Percentiles rank a stretch among this genome's conserved stretches.
Conservation (phyloP, 192 early-diverging fungal species). For the Umbelopsis sp. region DNA sequence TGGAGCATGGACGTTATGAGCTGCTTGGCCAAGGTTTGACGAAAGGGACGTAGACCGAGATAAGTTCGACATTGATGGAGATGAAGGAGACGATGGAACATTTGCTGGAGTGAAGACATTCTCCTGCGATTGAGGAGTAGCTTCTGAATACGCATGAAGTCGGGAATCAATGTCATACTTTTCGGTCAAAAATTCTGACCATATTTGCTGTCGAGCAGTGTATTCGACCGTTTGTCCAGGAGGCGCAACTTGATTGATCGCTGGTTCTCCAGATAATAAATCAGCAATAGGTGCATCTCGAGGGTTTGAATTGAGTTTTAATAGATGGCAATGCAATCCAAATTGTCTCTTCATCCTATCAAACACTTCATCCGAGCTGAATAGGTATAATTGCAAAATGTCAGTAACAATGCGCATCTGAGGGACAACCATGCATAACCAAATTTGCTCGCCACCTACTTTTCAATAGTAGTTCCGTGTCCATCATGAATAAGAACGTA, state of each 20-base stretch:
- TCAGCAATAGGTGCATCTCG: background rate
- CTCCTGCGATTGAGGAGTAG: background rate
- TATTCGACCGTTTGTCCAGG: background rate
- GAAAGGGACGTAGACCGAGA: background rate
- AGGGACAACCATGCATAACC: background rate
- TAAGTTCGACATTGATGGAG: background rate
- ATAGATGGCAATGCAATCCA: slow-evolving; percentile 60
- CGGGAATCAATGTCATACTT: slow-evolving; percentile 15
- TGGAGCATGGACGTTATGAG: slow-evolving; percentile 10
- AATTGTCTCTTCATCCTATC: slow-evolving; percentile 67
- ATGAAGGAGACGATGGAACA: background rate
- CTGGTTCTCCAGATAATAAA: background rate
- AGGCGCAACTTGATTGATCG: background rate
- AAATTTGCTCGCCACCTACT: slow-evolving; percentile 39
- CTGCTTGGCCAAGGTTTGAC: background rate
- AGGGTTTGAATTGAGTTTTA: slow-evolving; percentile 60
- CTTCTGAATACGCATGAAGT: slow-evolving; percentile 10
- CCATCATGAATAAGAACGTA: slow-evolving; percentile 88
- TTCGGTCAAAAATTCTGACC: slow-evolving; percentile 10
- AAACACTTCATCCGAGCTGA: slow-evolving; percentile 61
- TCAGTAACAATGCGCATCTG: background rate
- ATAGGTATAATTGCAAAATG: background rate
- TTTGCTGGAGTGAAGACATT: background rate
- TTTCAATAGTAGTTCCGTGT: slow-evolving; percentile 47
- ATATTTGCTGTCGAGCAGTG: slow-evolving; percentile 12